These are phyloP conservation scores for Dothideomycetidae sp. DNA, from an alignment of 2,329 filamentous ascomycete species.

Conservation along the genomic window DNA sequence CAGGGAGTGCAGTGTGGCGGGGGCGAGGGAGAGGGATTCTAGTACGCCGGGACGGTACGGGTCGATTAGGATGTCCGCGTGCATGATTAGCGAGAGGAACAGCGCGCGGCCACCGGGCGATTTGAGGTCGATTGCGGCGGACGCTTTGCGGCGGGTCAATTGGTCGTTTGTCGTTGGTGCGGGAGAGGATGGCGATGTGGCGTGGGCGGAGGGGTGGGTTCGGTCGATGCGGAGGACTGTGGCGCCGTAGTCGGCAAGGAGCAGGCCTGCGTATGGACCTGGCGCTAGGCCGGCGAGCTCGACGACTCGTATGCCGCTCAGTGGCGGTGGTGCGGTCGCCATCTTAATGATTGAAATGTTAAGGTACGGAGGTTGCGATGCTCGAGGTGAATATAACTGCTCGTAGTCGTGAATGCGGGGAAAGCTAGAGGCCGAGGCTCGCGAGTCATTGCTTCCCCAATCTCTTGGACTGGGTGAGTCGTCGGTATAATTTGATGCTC, in stretches of 20 bases:
- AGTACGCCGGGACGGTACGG: conserved; percentile 85
- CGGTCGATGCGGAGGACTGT: conserved; percentile 76
- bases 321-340: conserved; percentile 36
- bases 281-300: conserved; percentile 51
- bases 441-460: not conserved
- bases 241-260: conserved; percentile 81
- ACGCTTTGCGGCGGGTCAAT: conserved; percentile 67
- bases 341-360: too few relatives aligned
- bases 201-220: conserved; percentile 29
- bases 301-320: conserved; percentile 47
- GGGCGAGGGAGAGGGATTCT: conserved; percentile 67
- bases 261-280: conserved; percentile 71
- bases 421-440: not conserved
- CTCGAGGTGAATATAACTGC: too few relatives aligned
- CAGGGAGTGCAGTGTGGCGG: conserved; percentile 45
- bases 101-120: conserved; percentile 47
- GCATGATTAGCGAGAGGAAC: conserved; percentile 47
- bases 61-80: conserved; percentile 73
- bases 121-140: conserved; percentile 69
- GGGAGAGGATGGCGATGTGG: conserved; percentile 19
- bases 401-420: not conserved
- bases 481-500: not conserved
- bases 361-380: too few relatives aligned
- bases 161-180: conserved; percentile 49
- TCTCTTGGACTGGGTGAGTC: not conserved